phyloP scores from a whole-genome alignment of 2,329 filamentous ascomycete species.

The Xylaria multiplex region DNA sequence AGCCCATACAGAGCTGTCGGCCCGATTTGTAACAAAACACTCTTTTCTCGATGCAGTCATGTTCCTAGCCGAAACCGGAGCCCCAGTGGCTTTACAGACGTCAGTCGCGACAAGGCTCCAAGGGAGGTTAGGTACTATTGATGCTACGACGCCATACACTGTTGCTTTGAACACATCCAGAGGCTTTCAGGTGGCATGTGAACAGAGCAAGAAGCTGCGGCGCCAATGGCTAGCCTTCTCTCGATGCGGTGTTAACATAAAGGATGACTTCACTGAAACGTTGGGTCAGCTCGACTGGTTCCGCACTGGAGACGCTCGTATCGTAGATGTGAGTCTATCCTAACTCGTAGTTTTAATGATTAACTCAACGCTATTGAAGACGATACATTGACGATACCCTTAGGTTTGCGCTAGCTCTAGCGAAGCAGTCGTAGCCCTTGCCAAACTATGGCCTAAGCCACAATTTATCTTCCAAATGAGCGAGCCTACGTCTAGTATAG shows the following conservation, averaged over 20 bases:
- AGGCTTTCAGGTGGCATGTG: slow-evolving; percentile 15
- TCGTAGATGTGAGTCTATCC: slow-evolving; percentile 7
- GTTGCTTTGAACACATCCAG: slow-evolving; percentile 28
- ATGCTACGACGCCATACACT: not conserved
- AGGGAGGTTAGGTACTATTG: not conserved
- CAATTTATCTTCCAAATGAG: slow-evolving; percentile 45
- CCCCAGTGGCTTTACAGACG: slow-evolving; percentile 52
- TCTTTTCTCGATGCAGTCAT: slow-evolving; percentile 52
- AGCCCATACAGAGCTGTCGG: slow-evolving; percentile 53
- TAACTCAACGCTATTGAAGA: too few species aligned
- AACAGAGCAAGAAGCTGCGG: slow-evolving; percentile 43
- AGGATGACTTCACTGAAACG: not conserved
- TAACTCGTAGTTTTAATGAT: too few species aligned
- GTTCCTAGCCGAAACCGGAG: slow-evolving; percentile 52
- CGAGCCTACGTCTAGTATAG: not conserved
- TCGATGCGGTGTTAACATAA: slow-evolving; percentile 30
- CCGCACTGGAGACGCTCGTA: not conserved
- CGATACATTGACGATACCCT: not conserved
- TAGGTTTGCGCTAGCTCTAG: not conserved
- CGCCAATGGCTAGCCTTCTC: slow-evolving; percentile 50
- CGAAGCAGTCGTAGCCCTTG: not conserved
- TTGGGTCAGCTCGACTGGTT: slow-evolving; percentile 5
- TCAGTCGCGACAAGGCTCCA: slow-evolving; percentile 40
- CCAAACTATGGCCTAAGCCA: slow-evolving; percentile 39
- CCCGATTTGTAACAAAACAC: slow-evolving; percentile 50